Percentiles rank a stretch among this genome's conserved stretches.
phyloP scores from a whole-genome alignment of 176 grass and related monocot genomes.

The Poa pratensis region DNA sequence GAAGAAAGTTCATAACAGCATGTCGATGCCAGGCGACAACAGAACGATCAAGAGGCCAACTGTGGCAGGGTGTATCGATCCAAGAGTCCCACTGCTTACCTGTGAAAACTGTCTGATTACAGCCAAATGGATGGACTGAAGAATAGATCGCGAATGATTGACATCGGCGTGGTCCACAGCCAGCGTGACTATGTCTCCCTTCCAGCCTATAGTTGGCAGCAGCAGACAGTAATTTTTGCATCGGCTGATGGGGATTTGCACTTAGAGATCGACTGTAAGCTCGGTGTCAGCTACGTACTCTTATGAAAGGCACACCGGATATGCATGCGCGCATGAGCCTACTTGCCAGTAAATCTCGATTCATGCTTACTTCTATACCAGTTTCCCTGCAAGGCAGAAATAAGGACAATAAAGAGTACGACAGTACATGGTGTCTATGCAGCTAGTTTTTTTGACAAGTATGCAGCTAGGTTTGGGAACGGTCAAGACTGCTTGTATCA shows the following conservation, averaged over 20 bases:
- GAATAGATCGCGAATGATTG: slow-evolving; percentile 34
- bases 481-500: no score
- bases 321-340: no score
- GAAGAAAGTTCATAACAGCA: not conserved
- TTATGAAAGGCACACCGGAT: no score
- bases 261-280: no score
- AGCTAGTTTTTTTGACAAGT: no score
- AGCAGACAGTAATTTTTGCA: not conserved
- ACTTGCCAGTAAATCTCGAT: not conserved
- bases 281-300: no score
- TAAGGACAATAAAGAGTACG: no score
- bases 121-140: not conserved
- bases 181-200: slow-evolving; percentile 6
- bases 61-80: not conserved
- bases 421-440: no score
- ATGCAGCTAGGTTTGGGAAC: no score
- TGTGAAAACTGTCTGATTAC: slow-evolving; percentile 43
- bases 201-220: not conserved
- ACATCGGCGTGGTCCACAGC: not conserved
- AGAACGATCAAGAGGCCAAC: not conserved
- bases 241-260: slow-evolving; percentile 11
- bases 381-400: no score
- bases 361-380: not conserved
- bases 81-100: slow-evolving; percentile 37
- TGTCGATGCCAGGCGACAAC: not conserved